A percentile compares a stretch with the other conserved stretches of the same genome.
These are phyloP conservation scores for Nymphaea colorata DNA, from an alignment of 164 flowering plant species.

Conservation along the genomic window DNA sequence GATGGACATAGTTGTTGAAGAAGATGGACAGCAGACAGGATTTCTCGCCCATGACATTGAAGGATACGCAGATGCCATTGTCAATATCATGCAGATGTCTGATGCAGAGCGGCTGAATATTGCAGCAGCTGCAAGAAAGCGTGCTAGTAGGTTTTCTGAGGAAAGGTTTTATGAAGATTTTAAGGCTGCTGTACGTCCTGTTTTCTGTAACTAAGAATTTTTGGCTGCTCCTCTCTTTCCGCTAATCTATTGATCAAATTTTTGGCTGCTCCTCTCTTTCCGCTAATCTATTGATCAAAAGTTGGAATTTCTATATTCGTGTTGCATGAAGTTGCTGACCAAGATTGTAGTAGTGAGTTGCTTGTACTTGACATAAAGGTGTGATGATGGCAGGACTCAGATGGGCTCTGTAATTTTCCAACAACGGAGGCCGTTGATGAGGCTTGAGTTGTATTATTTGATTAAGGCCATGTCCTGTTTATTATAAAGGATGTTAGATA, in stretches of 20 bases:
- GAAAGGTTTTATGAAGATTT: constrained; percentile 71
- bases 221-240: not conserved
- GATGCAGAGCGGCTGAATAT: constrained; percentile 52
- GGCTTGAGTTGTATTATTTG: not conserved
- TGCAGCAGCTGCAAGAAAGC: constrained; percentile 74
- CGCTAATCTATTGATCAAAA: not conserved
- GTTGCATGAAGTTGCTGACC: not conserved
- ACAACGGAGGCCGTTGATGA: not conserved
- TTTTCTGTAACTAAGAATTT: constrained; percentile 8
- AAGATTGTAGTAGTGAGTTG: not conserved
- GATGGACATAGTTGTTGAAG: constrained; percentile 85
- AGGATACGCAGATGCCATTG: constrained; percentile 78
- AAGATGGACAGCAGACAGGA: constrained; percentile 73
- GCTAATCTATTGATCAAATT: not conserved
- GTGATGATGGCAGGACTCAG: not conserved
- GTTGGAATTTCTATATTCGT: not conserved
- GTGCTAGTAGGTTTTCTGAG: constrained; percentile 71
- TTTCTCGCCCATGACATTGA: constrained; percentile 57
- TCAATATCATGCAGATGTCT: constrained; percentile 48
- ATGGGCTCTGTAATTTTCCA: not conserved
- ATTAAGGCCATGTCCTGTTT: not conserved
- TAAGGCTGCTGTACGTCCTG: constrained; percentile 56
- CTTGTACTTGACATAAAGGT: not conserved
- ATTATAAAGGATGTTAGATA: not conserved
- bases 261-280: not conserved